A percentile compares a stretch with the other conserved stretches of the same genome.
Conservation (phyloP, 2,329 filamentous ascomycete species). For the Ophiostoma sp. region DNA sequence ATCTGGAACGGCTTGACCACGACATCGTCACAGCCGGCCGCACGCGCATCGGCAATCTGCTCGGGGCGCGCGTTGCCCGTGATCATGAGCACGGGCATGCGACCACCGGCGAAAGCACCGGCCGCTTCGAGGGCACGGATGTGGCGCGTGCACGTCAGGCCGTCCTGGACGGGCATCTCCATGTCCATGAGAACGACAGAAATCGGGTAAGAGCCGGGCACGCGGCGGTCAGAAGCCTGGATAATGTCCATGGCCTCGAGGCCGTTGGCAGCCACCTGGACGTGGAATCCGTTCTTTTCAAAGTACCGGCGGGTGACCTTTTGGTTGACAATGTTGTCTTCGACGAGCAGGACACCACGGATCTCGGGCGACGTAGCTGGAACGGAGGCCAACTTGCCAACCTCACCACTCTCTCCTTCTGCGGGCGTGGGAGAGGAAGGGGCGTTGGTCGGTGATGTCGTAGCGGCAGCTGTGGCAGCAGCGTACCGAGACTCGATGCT, state of each 20-base stretch:
- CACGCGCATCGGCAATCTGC: slow-evolving; percentile 55
- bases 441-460: neutral
- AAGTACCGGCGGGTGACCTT: slow-evolving; percentile 56
- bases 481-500: neutral
- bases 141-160: slow-evolving; percentile 62
- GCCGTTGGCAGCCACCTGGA: slow-evolving; percentile 59
- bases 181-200: slow-evolving; percentile 73
- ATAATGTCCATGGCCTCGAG: slow-evolving; percentile 55
- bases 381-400: slow-evolving; percentile 16
- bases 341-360: slow-evolving; percentile 54
- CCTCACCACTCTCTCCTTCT: neutral
- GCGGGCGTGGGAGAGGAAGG: neutral
- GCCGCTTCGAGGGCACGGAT: slow-evolving; percentile 63
- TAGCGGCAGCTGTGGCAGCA: neutral
- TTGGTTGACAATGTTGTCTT: slow-evolving; percentile 63
- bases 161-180: slow-evolving; percentile 75
- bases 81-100: slow-evolving; percentile 64
- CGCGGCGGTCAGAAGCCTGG: slow-evolving; percentile 34
- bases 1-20: slow-evolving; percentile 72
- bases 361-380: slow-evolving; percentile 33
- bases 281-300: slow-evolving; percentile 50
- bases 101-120: slow-evolving; percentile 52
- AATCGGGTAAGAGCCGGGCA: slow-evolving; percentile 42
- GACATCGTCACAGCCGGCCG: slow-evolving; percentile 61
- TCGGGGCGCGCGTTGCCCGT: slow-evolving; percentile 68